A percentile compares a stretch with the other conserved stretches of the same genome.
Conservation (phyloP, 1,284 basidiomycete species). For the Tilletia walkeri region DNA sequence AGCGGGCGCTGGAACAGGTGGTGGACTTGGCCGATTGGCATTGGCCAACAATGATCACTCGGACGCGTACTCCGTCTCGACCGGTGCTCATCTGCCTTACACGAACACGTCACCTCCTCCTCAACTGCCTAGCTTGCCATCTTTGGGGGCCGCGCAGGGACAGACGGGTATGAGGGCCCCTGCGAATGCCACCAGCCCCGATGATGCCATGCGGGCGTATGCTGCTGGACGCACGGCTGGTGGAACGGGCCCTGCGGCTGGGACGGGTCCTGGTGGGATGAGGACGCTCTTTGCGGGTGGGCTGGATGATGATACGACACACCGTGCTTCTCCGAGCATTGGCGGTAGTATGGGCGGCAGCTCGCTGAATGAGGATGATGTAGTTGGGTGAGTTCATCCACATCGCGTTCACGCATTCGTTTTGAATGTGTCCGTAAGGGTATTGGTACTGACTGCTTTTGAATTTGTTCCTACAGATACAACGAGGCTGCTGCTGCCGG, state of each 20-base stretch:
- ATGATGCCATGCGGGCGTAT: slow-evolving; percentile 49
- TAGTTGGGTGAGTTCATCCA: slow-evolving; percentile 33
- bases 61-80: slow-evolving; percentile 20
- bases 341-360: slow-evolving; percentile 34
- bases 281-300: slow-evolving; percentile 46
- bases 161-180: slow-evolving; percentile 48
- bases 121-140: slow-evolving; percentile 11
- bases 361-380: slow-evolving; percentile 50
- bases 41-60: slow-evolving; percentile 27
- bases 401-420: too few relatives aligned
- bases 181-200: slow-evolving; percentile 40
- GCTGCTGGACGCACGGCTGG: slow-evolving; percentile 39
- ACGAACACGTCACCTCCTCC: slow-evolving; percentile 6
- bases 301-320: slow-evolving; percentile 6
- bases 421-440: too few relatives aligned
- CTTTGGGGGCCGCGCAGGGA: not conserved
- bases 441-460: not conserved
- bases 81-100: slow-evolving; percentile 16
- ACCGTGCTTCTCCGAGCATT: slow-evolving; percentile 1
- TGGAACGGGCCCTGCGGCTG: slow-evolving; percentile 5
- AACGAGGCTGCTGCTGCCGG: slow-evolving; percentile 8
- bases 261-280: slow-evolving; percentile 21
- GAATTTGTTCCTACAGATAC: not conserved
- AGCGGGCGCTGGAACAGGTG: not conserved
- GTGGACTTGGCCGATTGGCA: not conserved